Base-by-base conservation (phyloP, 2,329 filamentous ascomycete species). In the Mycosphaerelloides madeirae region DNA sequence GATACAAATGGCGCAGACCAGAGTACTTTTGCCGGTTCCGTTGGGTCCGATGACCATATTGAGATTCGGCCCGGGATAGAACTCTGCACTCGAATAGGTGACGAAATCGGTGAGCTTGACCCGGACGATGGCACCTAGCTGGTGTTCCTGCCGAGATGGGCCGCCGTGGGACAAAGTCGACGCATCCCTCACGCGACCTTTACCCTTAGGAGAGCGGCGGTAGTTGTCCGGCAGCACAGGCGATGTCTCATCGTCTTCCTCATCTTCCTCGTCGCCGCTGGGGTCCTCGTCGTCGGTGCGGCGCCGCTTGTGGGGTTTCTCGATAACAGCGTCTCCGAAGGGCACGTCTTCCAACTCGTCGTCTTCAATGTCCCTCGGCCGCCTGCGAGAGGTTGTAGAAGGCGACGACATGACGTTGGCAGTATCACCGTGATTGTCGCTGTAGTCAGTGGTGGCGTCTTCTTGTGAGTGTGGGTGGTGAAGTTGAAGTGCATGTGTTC, bases 11-110 rank as follows among this genome's bases (percentile, higher is more conserved):
- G 93, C 93, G 68, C 93, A 98, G 33, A 98, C 91, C 19, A 98
- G 75, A 0, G 93, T 96, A 68, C 91, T 97, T 69, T 98, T 98
- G 43, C 93, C 93, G 0, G 93, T 97, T 28, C 93, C 93, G 60
- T 98, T 98, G n/a, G 93, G 93, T 0, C 93, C 93, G 56, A 98
- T 95, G 41, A 98, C 84, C 91, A 98, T 97, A 65, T 98, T 98
- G 60, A 98, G 68, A 63, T 87, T 91, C 1, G 93, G 91, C 0
- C 93, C 93, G 11, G 89, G 88, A 46, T 84, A 80, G 66, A 97
- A 96, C 54, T 95, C 90, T 43, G 89, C 91, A 41, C 84, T 81
- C 38, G 87, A 89, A 68, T 98, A 98, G 0, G 93, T 98, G 43
- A 98, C 88, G 58, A 98, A 98, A 66, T 97, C 87, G 38, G 77